Evolutionary conservation across 2,329 filamentous ascomycete genomes (phyloP).

Genomic region (Ascochyta koolunga): DNA sequence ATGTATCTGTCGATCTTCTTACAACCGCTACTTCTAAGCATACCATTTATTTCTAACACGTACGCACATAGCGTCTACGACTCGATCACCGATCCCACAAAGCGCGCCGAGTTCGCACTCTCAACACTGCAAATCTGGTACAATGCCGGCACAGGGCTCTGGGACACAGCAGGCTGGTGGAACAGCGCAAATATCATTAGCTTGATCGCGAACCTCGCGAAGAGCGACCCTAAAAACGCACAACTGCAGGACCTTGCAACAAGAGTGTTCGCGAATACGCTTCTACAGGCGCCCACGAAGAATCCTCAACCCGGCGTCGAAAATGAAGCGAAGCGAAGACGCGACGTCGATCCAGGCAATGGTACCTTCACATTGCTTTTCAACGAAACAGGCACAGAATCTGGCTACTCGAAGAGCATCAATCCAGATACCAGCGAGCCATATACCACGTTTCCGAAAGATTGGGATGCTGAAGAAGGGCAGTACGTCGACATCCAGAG

Average conservation of each 20-base stretch:
- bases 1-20: conserved; percentile 28
- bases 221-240: conserved; percentile 32
- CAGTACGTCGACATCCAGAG: conserved; percentile 19
- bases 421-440: conserved; percentile 24
- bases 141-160: conserved; percentile 64
- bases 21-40: conserved; percentile 19
- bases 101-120: conserved; percentile 43
- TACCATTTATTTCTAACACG: conserved; percentile 26
- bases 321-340: conserved; percentile 12
- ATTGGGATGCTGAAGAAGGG: conserved; percentile 22
- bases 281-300: conserved; percentile 39
- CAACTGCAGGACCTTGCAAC: conserved; percentile 45
- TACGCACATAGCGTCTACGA: conserved; percentile 26
- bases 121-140: conserved; percentile 66
- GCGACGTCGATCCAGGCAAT: conserved; percentile 10
- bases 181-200: conserved; percentile 72
- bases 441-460: conserved; percentile 24
- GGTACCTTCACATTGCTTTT: conserved; percentile 8
- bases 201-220: conserved; percentile 62
- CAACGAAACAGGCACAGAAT: conserved; percentile 13
- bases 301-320: conserved; percentile 41
- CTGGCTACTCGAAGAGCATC: conserved; percentile 32
- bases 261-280: conserved; percentile 54
- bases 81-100: conserved; percentile 24
- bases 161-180: conserved; percentile 74